Evolutionary conservation across 129 eudicot genomes (phyloP), one percentile per base, ranked within the genome.

Genomic region (Artemisia tridentata): DNA sequence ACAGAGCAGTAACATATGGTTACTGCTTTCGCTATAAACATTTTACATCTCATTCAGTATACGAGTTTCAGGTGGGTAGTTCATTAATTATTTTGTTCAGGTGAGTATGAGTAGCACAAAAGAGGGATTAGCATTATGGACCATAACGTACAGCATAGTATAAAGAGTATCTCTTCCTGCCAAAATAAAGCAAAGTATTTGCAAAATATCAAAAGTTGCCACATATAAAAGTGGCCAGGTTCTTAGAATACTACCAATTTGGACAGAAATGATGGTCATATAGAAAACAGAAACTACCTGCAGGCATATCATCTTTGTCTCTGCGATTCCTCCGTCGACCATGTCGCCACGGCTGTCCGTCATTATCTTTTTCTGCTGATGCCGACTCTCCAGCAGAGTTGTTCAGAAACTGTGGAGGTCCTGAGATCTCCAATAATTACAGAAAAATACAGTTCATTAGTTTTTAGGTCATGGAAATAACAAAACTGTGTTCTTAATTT

Each of bases 361-460:
- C 88, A 9, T 70, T 79, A 20, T 84, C 86, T 77, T 20, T 78
- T 38, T 79, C 81, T 70, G 74, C 78, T 16, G 74, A 77, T 54
- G 52, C 63, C 13, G 79, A 64, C 64, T 81, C 96, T 51, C 89
- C 86, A 15, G 83, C 92, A 38, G 81, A 52, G 68, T 85, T 85
- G 84, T 87, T 93, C 68, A 93, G 84, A 72, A 93, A 93, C 90
- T 81, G 79, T 62, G 99, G 99, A 31, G 99, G 99, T 27, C 96
- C 92, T 72, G 91, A 76, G 84, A 93, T 71, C 99, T 93, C 75
- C 88, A 83, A 41, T 63, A 72, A 71, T 74, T 61, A 65, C 72
- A 68, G 65, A 56, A 78, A 61, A 34, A 46, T 55, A 61, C 21
- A 11, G 55, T 56, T 18, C 12, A 11, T 47, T 23, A 78, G 68